Evolutionary conservation across 768 basidiomycete genomes (phyloP).

Genomic region (Phlegmacium glaucopus): DNA sequence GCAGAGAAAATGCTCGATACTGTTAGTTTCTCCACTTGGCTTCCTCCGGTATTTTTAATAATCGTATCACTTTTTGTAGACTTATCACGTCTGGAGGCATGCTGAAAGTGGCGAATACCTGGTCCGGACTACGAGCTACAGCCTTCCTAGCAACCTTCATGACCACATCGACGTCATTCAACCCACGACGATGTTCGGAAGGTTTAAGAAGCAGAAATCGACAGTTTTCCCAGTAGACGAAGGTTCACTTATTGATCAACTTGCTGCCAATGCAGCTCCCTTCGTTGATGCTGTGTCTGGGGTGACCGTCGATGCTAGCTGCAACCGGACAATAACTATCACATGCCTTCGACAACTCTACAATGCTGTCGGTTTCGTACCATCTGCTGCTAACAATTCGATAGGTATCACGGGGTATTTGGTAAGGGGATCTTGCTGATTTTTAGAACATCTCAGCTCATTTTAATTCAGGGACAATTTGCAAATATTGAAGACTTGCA

Average conservation of each 20-base stretch:
- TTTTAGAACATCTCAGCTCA: conserved; percentile 45
- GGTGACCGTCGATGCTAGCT: conserved; percentile 43
- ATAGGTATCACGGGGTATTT: conserved; percentile 54
- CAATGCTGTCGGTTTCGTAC: conserved; percentile 43
- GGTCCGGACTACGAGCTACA: conserved; percentile 63
- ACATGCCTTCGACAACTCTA: conserved; percentile 53
- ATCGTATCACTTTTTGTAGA: conserved; percentile 28
- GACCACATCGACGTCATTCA: conserved; percentile 63
- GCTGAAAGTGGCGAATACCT: conserved; percentile 42
- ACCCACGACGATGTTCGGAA: conserved; percentile 69
- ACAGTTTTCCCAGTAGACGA: conserved; percentile 31
- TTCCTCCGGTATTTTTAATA: neutral
- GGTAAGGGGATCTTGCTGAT: conserved; percentile 29
- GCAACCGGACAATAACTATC: conserved; percentile 47
- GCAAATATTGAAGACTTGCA: conserved; percentile 50
- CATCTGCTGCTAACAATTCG: conserved; percentile 40
- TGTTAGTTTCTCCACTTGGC: conserved; percentile 13
- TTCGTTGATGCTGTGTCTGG: conserved; percentile 22
- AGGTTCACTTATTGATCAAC: neutral
- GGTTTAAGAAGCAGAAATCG: conserved; percentile 41
- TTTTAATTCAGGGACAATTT: conserved; percentile 31
- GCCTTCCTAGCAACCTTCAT: conserved; percentile 54
- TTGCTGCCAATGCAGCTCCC: too few relatives aligned
- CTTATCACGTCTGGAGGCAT: conserved; percentile 55
- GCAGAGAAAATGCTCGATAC: conserved; percentile 71